Percentiles rank a stretch among this genome's conserved stretches.
phyloP scores from a whole-genome alignment of 164 flowering plant genomes.

The Chimonanthus salicifolius region DNA sequence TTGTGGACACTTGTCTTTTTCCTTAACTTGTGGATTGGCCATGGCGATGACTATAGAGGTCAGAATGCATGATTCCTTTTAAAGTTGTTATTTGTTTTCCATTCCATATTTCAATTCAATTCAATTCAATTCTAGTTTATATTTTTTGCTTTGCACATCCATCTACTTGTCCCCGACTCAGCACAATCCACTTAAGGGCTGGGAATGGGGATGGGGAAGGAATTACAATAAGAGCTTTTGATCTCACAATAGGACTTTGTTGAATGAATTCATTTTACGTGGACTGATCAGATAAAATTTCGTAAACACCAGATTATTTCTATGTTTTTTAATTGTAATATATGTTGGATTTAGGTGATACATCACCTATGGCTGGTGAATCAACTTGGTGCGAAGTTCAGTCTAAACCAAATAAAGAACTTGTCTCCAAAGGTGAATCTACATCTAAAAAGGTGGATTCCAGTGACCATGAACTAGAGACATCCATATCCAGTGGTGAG shows the following conservation, averaged over 20 bases:
- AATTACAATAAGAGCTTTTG: neutral
- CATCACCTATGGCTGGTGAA: conserved; percentile 22
- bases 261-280: neutral
- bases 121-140: too few species aligned
- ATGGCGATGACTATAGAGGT: conserved; percentile 56
- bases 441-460: conserved; percentile 11
- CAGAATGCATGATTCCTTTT: neutral
- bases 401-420: conserved; percentile 11
- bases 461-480: conserved; percentile 14
- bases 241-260: neutral
- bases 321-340: too few species aligned
- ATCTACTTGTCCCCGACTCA: neutral
- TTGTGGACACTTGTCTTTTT: conserved; percentile 75
- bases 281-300: neutral
- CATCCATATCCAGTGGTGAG: conserved; percentile 14
- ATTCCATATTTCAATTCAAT: too few species aligned
- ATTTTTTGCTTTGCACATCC: neutral
- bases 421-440: conserved; percentile 15
- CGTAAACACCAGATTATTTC: neutral
- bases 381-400: conserved; percentile 37
- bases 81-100: neutral
- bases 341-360: conserved; percentile 28
- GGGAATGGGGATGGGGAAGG: neutral
- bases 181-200: neutral
- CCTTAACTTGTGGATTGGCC: conserved; percentile 62